Percentiles rank a stretch among this genome's conserved stretches.
Conservation (phyloP, 192 early-diverging fungal species). For the Coemansia sp. region DNA sequence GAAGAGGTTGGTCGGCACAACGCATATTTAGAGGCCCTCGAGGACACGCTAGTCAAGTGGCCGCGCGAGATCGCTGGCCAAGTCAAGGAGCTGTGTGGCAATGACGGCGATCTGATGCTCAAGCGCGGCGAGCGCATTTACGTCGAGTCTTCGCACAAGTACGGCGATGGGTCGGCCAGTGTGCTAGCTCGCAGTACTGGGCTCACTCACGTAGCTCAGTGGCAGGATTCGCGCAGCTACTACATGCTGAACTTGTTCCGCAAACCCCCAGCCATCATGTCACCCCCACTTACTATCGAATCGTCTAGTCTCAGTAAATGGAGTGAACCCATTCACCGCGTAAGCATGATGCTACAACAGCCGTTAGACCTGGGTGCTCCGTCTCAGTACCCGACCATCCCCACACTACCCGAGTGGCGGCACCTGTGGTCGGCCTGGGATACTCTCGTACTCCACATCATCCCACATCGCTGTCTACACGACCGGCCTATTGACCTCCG, state of each 20-base stretch:
- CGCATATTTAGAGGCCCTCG: slow-evolving; percentile 70
- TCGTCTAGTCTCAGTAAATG: slow-evolving; percentile 22
- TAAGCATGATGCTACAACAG: neutral
- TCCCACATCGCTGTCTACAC: slow-evolving; percentile 58
- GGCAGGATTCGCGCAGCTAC: slow-evolving; percentile 57
- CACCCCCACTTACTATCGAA: neutral
- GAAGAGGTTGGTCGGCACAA: slow-evolving; percentile 72
- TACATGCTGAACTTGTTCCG: slow-evolving; percentile 63
- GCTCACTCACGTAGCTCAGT: slow-evolving; percentile 54
- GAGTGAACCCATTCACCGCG: slow-evolving; percentile 10
- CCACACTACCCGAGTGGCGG: slow-evolving; percentile 71
- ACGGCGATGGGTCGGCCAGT: slow-evolving; percentile 59
- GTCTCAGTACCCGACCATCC: slow-evolving; percentile 50
- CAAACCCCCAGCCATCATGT: slow-evolving; percentile 48
- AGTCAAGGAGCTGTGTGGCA: slow-evolving; percentile 21
- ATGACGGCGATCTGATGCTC: slow-evolving; percentile 49
- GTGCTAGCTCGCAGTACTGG: slow-evolving; percentile 55
- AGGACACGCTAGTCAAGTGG: slow-evolving; percentile 58
- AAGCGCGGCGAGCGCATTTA: slow-evolving; percentile 80
- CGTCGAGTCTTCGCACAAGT: slow-evolving; percentile 91
- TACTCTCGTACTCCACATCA: slow-evolving; percentile 63
- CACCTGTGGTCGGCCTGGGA: slow-evolving; percentile 87
- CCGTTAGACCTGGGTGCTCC: neutral
- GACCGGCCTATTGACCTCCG: slow-evolving; percentile 80
- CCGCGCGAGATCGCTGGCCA: slow-evolving; percentile 18